Conservation (phyloP, 805 yeast genomes). For the Tetrapisispora namnaoensis region DNA sequence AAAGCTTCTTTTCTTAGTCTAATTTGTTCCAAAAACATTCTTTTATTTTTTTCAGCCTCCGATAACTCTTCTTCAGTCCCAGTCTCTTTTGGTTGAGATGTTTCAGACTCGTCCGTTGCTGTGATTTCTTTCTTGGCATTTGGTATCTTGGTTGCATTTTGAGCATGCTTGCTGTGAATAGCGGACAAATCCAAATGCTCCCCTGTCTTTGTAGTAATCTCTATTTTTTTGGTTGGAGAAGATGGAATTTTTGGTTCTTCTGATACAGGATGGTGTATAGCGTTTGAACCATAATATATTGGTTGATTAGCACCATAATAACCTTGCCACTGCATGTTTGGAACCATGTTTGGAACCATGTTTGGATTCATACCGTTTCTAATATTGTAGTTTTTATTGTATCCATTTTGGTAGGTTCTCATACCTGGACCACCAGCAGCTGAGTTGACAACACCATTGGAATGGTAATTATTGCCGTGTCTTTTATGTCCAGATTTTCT, state of each 20-base stretch:
- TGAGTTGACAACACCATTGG: not conserved
- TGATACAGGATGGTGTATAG: constrained; percentile 1
- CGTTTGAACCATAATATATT: not conserved
- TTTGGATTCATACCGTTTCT: constrained; percentile 1
- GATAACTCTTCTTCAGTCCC: constrained; percentile 8
- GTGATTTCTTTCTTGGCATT: constrained; percentile 2
- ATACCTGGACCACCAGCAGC: not conserved
- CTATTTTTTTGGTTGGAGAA: constrained; percentile 18
- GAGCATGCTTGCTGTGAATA: constrained; percentile 14
- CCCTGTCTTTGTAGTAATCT: constrained; percentile 28
- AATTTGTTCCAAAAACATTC: constrained; percentile 27
- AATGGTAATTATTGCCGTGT: not conserved
- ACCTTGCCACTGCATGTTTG: constrained; percentile 5
- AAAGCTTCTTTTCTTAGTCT: constrained; percentile 24
- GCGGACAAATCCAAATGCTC: constrained; percentile 23
- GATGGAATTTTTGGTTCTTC: constrained; percentile 6
- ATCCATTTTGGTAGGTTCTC: constrained; percentile 61
- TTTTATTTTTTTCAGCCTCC: constrained; percentile 23
- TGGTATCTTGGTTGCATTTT: constrained; percentile 1
- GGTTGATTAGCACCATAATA: constrained; percentile 3
- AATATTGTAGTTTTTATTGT: constrained; percentile 13
- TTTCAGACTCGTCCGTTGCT: not conserved
- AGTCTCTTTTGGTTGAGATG: constrained; percentile 1
- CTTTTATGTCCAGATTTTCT: not conserved
- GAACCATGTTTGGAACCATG: constrained; percentile 1